These are phyloP conservation scores for Aspergillus neoniger DNA, from an alignment of 2,329 filamentous ascomycete species.

Conservation along the genomic window DNA sequence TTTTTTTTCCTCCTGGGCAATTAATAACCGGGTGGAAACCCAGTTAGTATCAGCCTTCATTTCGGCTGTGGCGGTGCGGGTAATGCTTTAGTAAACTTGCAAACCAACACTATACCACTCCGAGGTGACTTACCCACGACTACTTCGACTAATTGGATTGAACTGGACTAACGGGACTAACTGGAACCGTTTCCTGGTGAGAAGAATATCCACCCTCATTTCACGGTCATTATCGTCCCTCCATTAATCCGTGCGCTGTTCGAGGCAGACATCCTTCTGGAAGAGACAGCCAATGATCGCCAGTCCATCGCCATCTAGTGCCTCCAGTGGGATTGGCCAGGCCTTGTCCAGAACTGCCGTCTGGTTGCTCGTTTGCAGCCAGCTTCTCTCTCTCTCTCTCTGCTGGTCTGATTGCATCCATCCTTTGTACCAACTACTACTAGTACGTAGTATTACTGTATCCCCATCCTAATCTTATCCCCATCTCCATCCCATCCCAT, in stretches of 20 bases:
- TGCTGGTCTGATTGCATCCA: conserved; percentile 13
- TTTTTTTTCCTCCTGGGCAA: too few relatives aligned
- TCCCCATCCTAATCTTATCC: neutral
- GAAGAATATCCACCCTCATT: neutral
- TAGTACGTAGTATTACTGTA: neutral
- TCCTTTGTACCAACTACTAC: neutral
- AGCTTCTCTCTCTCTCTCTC: conserved; percentile 22
- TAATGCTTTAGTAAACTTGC: neutral
- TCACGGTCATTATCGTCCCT: neutral
- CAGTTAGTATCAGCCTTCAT: neutral
- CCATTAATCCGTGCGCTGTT: neutral
- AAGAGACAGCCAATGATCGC: neutral
- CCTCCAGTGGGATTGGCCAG: conserved; percentile 19
- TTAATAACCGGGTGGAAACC: too few relatives aligned
- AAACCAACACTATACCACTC: too few relatives aligned
- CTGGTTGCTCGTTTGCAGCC: conserved; percentile 10
- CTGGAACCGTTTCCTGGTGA: too few relatives aligned
- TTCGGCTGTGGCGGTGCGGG: neutral
- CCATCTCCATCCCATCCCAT: conserved; percentile 9
- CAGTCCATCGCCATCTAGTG: neutral
- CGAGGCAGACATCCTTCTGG: neutral
- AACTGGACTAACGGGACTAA: too few relatives aligned
- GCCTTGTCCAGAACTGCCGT: conserved; percentile 18
- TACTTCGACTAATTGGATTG: too few relatives aligned
- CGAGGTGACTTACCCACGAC: too few relatives aligned